Evolutionary conservation across 257 asterid genomes (phyloP).

Genomic region (Penstemon newberryi): DNA sequence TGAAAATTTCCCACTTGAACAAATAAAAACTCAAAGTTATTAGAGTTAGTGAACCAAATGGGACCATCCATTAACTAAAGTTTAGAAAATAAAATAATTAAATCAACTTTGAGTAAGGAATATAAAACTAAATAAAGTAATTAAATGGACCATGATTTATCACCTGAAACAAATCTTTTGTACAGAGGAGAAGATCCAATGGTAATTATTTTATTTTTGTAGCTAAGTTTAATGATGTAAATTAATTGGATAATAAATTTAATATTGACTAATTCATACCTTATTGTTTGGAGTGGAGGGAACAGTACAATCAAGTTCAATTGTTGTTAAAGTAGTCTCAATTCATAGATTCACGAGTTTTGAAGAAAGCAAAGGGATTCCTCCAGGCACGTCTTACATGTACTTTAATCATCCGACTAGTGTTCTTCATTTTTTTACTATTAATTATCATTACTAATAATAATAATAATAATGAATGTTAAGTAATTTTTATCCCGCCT

Average conservation of each 20-base stretch:
- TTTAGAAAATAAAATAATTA: slow-evolving; percentile 21
- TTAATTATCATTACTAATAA: background rate
- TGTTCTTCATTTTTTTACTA: slow-evolving; percentile 1
- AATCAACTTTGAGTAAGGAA: background rate
- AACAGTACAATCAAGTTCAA: slow-evolving; percentile 60
- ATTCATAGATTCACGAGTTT: slow-evolving; percentile 44
- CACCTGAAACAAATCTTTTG: slow-evolving; percentile 61
- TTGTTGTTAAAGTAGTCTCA: slow-evolving; percentile 35
- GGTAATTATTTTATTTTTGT: slow-evolving; percentile 28
- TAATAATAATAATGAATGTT: background rate
- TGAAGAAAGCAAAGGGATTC: slow-evolving; percentile 41
- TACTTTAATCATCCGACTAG: slow-evolving; percentile 23
- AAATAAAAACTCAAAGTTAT: background rate
- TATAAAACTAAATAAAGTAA: slow-evolving; percentile 36
- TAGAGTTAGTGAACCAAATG: slow-evolving; percentile 58
- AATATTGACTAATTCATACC: slow-evolving; percentile 51
- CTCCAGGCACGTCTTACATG: slow-evolving; percentile 44
- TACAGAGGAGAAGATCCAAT: slow-evolving; percentile 62
- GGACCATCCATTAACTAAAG: slow-evolving; percentile 48
- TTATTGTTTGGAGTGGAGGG: slow-evolving; percentile 75
- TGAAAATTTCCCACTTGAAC: background rate
- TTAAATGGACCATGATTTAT: slow-evolving; percentile 47
- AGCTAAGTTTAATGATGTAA: slow-evolving; percentile 30
- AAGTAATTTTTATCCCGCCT: background rate
- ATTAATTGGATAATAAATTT: slow-evolving; percentile 29